A percentile compares a stretch with the other conserved stretches of the same genome.
Conservation (phyloP, 768 basidiomycete genomes). For the Leucosporidium creatinivorum region DNA sequence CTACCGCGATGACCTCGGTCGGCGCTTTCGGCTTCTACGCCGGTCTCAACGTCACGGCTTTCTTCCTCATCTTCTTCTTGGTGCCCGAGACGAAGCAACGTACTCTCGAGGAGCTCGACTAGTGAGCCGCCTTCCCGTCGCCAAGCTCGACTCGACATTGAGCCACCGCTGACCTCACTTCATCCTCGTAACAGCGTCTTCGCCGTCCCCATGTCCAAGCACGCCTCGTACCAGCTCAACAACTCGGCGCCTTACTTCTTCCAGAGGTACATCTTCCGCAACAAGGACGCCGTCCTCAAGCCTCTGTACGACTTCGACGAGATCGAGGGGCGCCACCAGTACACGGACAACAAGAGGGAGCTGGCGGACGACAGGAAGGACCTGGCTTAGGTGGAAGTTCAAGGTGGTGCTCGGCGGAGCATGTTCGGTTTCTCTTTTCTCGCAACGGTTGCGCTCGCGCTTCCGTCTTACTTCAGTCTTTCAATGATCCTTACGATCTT, state of each 20-base stretch:
- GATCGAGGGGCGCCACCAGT: neutral
- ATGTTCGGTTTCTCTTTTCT: no score
- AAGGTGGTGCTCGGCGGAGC: no score
- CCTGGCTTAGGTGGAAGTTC: no score
- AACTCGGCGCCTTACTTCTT: slow-evolving; percentile 29
- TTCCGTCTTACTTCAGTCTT: no score
- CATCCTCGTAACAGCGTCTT: slow-evolving; percentile 28
- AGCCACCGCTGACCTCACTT: no score
- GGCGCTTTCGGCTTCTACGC: slow-evolving; percentile 39
- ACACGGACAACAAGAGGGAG: no score
- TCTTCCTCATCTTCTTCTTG: slow-evolving; percentile 40
- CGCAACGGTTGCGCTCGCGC: no score
- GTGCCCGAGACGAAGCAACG: slow-evolving; percentile 35
- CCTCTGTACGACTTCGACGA: slow-evolving; percentile 53
- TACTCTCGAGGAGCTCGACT: slow-evolving; percentile 37
- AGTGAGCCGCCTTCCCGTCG: neutral
- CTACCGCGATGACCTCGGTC: slow-evolving; percentile 37
- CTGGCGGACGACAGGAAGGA: no score
- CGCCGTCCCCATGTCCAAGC: slow-evolving; percentile 27
- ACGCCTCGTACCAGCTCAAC: slow-evolving; percentile 30
- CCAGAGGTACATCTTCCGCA: slow-evolving; percentile 16
- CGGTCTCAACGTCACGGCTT: slow-evolving; percentile 26
- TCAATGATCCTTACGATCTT: no score
- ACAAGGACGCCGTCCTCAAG: slow-evolving; percentile 39
- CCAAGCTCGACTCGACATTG: no score